Percentiles rank a stretch among this genome's conserved stretches.
phyloP scores from a whole-genome alignment of 768 basidiomycete genomes.

The Ramaria sp. region DNA sequence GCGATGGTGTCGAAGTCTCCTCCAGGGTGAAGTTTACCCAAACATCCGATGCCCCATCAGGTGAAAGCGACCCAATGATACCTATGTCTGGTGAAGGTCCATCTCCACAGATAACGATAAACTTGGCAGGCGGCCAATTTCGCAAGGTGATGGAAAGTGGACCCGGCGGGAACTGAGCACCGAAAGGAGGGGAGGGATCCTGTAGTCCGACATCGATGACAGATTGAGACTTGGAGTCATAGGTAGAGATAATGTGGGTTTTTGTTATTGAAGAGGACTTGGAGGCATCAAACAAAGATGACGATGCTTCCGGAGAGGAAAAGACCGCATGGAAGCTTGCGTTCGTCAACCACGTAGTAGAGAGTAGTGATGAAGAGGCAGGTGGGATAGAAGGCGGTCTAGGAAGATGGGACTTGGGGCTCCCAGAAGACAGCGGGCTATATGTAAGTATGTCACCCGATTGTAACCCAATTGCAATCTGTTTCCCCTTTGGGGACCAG shows the following conservation, averaged over 20 bases:
- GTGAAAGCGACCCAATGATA: slow-evolving; percentile 26
- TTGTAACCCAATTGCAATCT: slow-evolving; percentile 63
- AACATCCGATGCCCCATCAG: slow-evolving; percentile 19
- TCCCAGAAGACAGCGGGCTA: slow-evolving; percentile 40
- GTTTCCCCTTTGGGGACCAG: slow-evolving; percentile 84
- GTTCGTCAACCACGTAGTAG: slow-evolving; percentile 57
- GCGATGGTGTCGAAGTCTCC: slow-evolving; percentile 39
- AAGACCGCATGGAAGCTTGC: slow-evolving; percentile 61
- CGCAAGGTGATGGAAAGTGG: slow-evolving; percentile 28
- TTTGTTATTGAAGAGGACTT: slow-evolving; percentile 13
- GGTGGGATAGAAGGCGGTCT: slow-evolving; percentile 36
- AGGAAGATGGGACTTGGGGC: slow-evolving; percentile 45
- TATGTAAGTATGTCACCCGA: slow-evolving; percentile 64
- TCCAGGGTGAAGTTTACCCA: slow-evolving; percentile 38
- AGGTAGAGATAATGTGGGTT: slow-evolving; percentile 27
- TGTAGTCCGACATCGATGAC: slow-evolving; percentile 28
- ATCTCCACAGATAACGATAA: slow-evolving; percentile 36
- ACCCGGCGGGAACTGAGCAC: slow-evolving; percentile 31
- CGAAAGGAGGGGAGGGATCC: slow-evolving; percentile 32
- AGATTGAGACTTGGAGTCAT: slow-evolving; percentile 31
- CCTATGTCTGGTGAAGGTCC: slow-evolving; percentile 41
- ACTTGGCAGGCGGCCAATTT: slow-evolving; percentile 33
- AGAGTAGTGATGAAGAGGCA: slow-evolving; percentile 33
- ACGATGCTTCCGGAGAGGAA: slow-evolving; percentile 27
- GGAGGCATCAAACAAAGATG: not conserved